Evolutionary conservation across 2,329 filamentous ascomycete genomes (phyloP), one percentile per base, ranked within the genome.

Genomic region (Phymatotrichopsis omnivora): DNA sequence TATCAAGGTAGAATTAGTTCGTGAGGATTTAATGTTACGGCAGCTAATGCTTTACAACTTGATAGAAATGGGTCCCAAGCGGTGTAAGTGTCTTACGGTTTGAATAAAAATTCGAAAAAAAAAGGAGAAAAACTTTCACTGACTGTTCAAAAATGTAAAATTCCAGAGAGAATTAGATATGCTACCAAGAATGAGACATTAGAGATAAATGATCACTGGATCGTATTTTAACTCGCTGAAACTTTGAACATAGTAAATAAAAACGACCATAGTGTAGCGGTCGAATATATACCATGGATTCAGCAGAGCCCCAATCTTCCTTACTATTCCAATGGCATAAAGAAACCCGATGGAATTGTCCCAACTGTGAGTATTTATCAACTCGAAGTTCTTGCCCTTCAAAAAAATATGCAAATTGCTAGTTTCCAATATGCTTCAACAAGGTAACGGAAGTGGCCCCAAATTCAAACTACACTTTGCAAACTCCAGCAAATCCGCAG

Each of bases 211-310:
- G 78, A 81, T 54, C 76, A 80, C 56, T 68, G 74, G 50, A 67
- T 82, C 58, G 74, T 80, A 0, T 80, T 79, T 60, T 74, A 80
- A 57, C 66, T 82, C 2, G 76, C 70, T 2, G 68, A 68, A 5
- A 69, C 72, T 41, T 64, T 82, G 49, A 81, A 81, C 60, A 58
- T 66, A 24, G 62, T 78, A 56, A 81, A 81, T 60, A 63, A 62
- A n/a, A 62, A 75, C 53, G 60, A 69, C 34, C 61, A 63, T 12
- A 49, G 60, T 1, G 63, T 71, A 27, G 67, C 64, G 12, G 69
- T 80, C 23, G 71, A 76, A 40, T 78, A 79, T 54, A 79, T 80
- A 45, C 68, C 70, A 1, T 80, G 75, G 74, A 70, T 75, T 28
- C 74, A 80, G 56, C 64, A 59, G 38, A 72, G 64, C 46, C 55